Percentiles rank a stretch among this genome's conserved stretches.
These are phyloP conservation scores for Fusarium caatingaense DNA, from an alignment of 2,329 filamentous ascomycete species.

Conservation along the genomic window DNA sequence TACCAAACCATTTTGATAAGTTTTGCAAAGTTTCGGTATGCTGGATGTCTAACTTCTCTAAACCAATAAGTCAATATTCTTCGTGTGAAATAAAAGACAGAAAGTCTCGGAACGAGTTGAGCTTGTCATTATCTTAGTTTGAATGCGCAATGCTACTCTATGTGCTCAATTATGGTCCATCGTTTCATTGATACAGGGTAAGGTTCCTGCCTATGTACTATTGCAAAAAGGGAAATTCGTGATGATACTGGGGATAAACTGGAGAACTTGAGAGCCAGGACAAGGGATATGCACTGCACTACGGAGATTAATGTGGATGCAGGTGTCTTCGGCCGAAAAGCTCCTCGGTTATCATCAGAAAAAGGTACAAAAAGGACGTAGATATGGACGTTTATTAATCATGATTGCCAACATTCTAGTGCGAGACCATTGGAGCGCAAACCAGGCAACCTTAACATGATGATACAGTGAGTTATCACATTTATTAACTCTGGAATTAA, in stretches of 20 bases:
- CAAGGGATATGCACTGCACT: not conserved
- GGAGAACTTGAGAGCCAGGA: not conserved
- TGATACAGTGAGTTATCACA: not conserved
- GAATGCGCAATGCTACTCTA: not conserved
- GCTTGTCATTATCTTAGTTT: not conserved
- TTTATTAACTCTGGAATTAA: not conserved
- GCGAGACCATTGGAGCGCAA: not conserved
- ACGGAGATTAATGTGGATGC: not conserved
- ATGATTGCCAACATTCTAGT: not conserved
- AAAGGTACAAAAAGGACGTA: not conserved
- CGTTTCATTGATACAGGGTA: not conserved
- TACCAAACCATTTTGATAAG: not conserved
- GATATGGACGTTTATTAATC: not conserved
- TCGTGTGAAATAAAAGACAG: no score
- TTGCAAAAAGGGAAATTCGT: not conserved
- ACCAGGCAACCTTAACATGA: not conserved
- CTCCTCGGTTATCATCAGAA: not conserved
- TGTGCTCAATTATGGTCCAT: not conserved
- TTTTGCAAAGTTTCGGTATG: not conserved
- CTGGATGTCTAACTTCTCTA: not conserved
- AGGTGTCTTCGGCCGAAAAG: not conserved
- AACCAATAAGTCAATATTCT: not conserved
- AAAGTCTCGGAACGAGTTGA: not conserved
- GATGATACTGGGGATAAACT: not conserved
- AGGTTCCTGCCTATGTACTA: not conserved